These are phyloP conservation scores for Kodamaea sagamina DNA, from an alignment of 805 yeast genomes.

Conservation along the genomic window DNA sequence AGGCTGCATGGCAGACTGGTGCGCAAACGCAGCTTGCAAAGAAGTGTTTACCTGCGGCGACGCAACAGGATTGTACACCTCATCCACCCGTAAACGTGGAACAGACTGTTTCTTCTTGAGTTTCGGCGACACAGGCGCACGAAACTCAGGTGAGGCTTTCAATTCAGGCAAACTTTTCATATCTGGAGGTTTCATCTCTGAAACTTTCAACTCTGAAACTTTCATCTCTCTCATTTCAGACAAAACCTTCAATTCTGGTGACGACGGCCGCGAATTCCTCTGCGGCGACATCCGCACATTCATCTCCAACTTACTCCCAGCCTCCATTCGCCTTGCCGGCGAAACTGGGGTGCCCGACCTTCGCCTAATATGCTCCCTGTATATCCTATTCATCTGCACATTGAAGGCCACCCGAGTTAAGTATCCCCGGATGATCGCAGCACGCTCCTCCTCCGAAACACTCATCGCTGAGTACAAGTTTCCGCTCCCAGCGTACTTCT, in stretches of 20 bases:
- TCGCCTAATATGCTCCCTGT: slow-evolving; percentile 35
- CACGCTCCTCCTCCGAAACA: slow-evolving; percentile 35
- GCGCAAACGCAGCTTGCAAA: no score
- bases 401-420: slow-evolving; percentile 55
- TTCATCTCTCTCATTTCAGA: no score
- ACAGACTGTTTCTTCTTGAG: slow-evolving; percentile 26
- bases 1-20: not conserved
- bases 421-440: slow-evolving; percentile 48
- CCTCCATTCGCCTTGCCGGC: no score
- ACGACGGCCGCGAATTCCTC: no score
- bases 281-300: no score
- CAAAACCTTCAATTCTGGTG: no score
- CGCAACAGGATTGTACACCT: slow-evolving; percentile 19
- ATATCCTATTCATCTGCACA: slow-evolving; percentile 67
- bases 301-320: not conserved
- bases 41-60: no score
- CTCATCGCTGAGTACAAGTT: slow-evolving; percentile 2
- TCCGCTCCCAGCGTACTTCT: not conserved
- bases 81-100: slow-evolving; percentile 23
- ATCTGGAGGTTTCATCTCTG: slow-evolving; percentile 3
- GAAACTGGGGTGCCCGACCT: not conserved
- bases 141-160: slow-evolving; percentile 16
- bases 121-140: slow-evolving; percentile 3
- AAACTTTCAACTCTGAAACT: no score
- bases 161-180: slow-evolving; percentile 14